phyloP scores from a whole-genome alignment of 768 basidiomycete genomes.

The Tricholoma flavovirens region DNA sequence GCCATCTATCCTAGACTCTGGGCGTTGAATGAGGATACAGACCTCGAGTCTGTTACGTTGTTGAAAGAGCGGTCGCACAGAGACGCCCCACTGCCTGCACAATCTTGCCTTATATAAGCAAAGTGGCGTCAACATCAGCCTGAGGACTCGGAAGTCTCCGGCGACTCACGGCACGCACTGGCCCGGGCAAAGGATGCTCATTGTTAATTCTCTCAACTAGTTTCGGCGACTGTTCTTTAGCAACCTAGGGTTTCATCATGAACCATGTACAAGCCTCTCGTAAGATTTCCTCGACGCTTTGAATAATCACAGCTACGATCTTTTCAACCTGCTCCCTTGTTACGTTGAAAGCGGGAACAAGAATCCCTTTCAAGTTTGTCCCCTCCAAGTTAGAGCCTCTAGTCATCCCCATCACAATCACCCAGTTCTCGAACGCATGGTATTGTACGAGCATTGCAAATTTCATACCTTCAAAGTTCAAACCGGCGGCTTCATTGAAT shows the following conservation, averaged over 20 bases:
- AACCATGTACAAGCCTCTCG: slow-evolving; percentile 17
- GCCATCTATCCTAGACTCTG: slow-evolving; percentile 67
- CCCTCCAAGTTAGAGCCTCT: slow-evolving; percentile 69
- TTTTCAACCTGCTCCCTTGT: slow-evolving; percentile 61
- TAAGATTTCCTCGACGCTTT: slow-evolving; percentile 61
- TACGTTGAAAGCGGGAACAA: slow-evolving; percentile 79
- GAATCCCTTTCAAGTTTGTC: slow-evolving; percentile 60
- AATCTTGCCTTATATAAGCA: slow-evolving; percentile 41
- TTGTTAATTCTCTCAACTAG: too few relatives aligned
- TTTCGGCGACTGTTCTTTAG: too few relatives aligned
- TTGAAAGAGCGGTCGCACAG: slow-evolving; percentile 25
- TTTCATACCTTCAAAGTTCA: slow-evolving; percentile 44
- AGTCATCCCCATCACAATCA: slow-evolving; percentile 69
- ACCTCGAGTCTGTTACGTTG: slow-evolving; percentile 26
- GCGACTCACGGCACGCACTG: too few relatives aligned
- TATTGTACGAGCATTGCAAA: slow-evolving; percentile 73
- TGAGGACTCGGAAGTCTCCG: too few relatives aligned
- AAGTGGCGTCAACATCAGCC: slow-evolving; percentile 27
- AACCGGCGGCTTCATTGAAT: slow-evolving; percentile 40
- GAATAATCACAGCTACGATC: slow-evolving; percentile 63
- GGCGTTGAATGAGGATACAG: slow-evolving; percentile 29
- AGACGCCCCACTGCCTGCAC: slow-evolving; percentile 25
- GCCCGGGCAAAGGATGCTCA: too few relatives aligned
- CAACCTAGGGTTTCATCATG: too few relatives aligned
- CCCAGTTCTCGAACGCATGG: slow-evolving; percentile 56